Base-by-base conservation (phyloP, 805 yeast species). In the Candida anglica region DNA sequence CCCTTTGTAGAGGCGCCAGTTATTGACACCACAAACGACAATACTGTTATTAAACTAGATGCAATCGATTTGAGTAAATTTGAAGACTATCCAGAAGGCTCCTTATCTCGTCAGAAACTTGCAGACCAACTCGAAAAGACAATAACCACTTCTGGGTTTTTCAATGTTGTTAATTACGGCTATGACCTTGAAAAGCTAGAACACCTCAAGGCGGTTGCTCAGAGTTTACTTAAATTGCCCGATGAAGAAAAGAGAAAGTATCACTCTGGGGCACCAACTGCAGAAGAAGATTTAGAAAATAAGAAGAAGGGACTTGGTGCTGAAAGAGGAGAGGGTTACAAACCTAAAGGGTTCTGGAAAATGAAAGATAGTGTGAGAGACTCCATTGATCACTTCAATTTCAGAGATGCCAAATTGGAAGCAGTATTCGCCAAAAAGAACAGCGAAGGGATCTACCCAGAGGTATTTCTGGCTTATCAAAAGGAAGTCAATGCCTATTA, bases 261-360 rank as follows among this genome's bases (percentile, higher is more conserved):
- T 35, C 40, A 54, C 17, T 60, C 61, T 2, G 52, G 62, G 32
- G 60, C 60, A n/a, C 40, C 47, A 13, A 49, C 44, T n/a, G 50
- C 52, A 28, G 60, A 55, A 30, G 47, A 47, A 17, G 60, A 53
- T 30, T 19, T 23, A 13, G 62, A 56, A 39, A 43, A 49, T 27
- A 33, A 34, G 19, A 23, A 30, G n/a, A 59, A 3, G 35, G 50
- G 56, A 2, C 41, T 60, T 9, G 76, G 77, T 0, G 71, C 70
- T 6, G 72, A 71, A 40, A 50, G 74, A 15, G 75, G 73, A 5
- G 51, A 52, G 23, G 77, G 76, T 0, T 71, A 53, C 50, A 71
- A 71, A 41, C 76, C 76, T 3, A 56, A 54, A 27, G 71, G 71
- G 15, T 69, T 69, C 41, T 71, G 77, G 77, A 53, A 60, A 3